Base-by-base conservation (phyloP, 2,329 filamentous ascomycete species). In the Pseudogymnoascus sp. region DNA sequence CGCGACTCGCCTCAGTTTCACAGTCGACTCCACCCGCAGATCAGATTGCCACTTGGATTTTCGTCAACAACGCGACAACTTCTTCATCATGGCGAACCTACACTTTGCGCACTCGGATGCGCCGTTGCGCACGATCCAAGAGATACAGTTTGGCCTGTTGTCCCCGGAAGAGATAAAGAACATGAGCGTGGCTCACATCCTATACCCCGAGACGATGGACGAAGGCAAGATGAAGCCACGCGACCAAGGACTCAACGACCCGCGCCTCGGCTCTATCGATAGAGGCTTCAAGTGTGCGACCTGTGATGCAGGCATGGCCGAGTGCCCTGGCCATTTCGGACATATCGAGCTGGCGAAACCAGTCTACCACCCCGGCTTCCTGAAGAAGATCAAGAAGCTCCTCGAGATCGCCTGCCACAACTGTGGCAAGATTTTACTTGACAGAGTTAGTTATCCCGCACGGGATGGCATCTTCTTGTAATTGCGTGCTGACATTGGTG, bases 191-290 rank as follows among this genome's bases (percentile, higher is more conserved):
- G 90, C 88, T 70, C 91, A 96, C 76, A 93, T 99, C 75, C 85
- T 95, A 76, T 97, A 97, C 75, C 93, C 95, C n/a, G 95, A 99
- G 81, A 97, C 95, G 29, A 97, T 99, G 95, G 95, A 99, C 74
- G 95, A 99, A 77, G 89, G 89, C 76, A 90, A 93, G 73, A 88
- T 90, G 69, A 91, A 91, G 75, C 95, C 95, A 68, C 91, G 95
- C 70, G 89, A 95, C 66, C 88, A 89, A 74, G 95, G 95, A 73
- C 82, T 97, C 70, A 97, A 97, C 75, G 95, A 99, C 75, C 93
- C 95, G 68, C 90, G 93, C 70, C 88, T 99, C 61, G 95, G 95
- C 64, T 96, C 95, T 60, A 96, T 99, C 75, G 96, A 99, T 76
- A 88, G 95, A 68, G 89, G 92, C 74, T 96, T 91, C 81, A 91